Evolutionary conservation across 495 filamentous ascomycete genomes (phyloP).

Genomic region (Oleoguttula mirabilis): DNA sequence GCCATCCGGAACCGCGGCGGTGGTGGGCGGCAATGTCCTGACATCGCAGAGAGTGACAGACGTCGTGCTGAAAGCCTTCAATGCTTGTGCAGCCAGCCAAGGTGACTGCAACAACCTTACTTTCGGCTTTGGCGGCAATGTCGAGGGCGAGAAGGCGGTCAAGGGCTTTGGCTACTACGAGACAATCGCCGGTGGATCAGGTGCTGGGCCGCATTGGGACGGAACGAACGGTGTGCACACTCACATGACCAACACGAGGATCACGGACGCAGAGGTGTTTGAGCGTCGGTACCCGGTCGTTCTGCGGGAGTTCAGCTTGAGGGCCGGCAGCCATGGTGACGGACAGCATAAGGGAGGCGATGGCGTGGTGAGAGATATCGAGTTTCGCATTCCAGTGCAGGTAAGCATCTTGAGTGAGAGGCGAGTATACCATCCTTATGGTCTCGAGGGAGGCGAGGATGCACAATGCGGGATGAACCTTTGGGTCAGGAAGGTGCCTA

Average conservation of each 20-base stretch:
- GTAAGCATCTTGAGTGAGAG: conserved; percentile 82
- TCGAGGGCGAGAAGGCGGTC: conserved; percentile 35
- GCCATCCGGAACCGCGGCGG: conserved; percentile 76
- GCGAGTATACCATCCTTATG: conserved; percentile 78
- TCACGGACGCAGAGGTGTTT: conserved; percentile 93
- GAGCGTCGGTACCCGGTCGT: conserved; percentile 87
- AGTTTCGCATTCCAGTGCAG: conserved; percentile 81
- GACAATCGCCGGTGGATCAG: conserved; percentile 86
- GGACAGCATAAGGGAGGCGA: conserved; percentile 77
- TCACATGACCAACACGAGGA: conserved; percentile 99
- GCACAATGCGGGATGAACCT: conserved; percentile 70
- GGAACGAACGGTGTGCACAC: conserved; percentile 84
- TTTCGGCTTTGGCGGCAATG: conserved; percentile 69
- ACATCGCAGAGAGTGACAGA: conserved; percentile 87
- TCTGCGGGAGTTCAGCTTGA: conserved; percentile 68
- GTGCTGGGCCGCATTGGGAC: conserved; percentile 77
- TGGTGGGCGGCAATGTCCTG: conserved; percentile 91
- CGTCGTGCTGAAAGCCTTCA: conserved; percentile 83
- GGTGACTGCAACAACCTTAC: conserved; percentile 89
- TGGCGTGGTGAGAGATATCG: conserved; percentile 85
- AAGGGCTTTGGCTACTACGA: conserved; percentile 95
- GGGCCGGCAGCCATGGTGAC: conserved; percentile 53
- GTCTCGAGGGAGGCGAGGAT: conserved; percentile 74
- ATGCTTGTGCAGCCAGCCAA: conserved; percentile 80
- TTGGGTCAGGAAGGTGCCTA: conserved; percentile 60